Percentiles rank a stretch among this genome's conserved stretches.
Conservation (phyloP, 352 stramenopile species). For the Pythium rhizo-oryzae region DNA sequence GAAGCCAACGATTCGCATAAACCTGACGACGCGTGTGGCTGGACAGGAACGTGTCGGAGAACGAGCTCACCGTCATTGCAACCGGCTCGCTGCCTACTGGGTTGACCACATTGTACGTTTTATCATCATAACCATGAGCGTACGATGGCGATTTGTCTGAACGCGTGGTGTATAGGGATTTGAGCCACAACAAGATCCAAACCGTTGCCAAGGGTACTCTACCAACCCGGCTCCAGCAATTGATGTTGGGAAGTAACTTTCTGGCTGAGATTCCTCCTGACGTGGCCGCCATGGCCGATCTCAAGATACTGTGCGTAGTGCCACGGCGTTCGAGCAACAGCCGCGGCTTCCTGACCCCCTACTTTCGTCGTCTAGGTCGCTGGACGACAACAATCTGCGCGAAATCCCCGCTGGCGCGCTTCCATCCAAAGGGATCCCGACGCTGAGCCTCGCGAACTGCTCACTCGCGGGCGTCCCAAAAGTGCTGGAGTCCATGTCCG, state of each 20-base stretch:
- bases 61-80: neutral
- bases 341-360: too few species aligned
- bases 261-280: slow-evolving; percentile 13
- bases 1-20: too few species aligned
- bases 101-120: neutral
- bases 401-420: slow-evolving; percentile 2
- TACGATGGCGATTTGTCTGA: too few species aligned
- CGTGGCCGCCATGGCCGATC: slow-evolving; percentile 3
- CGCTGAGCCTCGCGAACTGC: slow-evolving; percentile 17
- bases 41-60: neutral
- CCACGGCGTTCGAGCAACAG: too few species aligned
- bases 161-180: neutral
- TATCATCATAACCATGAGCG: too few species aligned
- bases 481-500: slow-evolving; percentile 2
- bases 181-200: slow-evolving; percentile 11
- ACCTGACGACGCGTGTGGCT: too few species aligned
- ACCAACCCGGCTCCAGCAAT: neutral
- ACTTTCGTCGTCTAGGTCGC: too few species aligned
- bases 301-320: slow-evolving; percentile 12
- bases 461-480: neutral
- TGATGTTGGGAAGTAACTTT: slow-evolving; percentile 1
- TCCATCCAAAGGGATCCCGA: neutral
- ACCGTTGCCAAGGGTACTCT: neutral
- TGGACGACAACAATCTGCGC: slow-evolving; percentile 12
- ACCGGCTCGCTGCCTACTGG: neutral